Percentiles rank a stretch among this genome's conserved stretches.
Conservation (phyloP, 2,329 filamentous ascomycete genomes). For the Ustulina deusta region DNA sequence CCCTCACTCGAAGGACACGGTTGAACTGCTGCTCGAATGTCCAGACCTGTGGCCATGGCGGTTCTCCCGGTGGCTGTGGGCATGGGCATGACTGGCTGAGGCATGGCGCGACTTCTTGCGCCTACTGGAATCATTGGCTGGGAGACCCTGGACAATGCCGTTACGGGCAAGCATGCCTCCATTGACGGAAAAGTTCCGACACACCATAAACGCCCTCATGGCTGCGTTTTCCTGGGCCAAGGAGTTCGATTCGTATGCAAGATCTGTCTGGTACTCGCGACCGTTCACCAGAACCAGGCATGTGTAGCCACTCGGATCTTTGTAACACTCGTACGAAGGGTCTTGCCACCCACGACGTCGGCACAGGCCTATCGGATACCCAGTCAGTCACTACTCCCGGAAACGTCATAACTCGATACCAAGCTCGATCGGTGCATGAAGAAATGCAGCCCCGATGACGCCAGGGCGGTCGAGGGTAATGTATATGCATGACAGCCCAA, state of each 20-base stretch:
- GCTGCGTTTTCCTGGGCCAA: slow-evolving; percentile 93
- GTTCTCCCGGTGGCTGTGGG: slow-evolving; percentile 59
- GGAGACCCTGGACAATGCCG: slow-evolving; percentile 75
- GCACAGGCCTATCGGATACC: slow-evolving; percentile 79
- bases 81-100: slow-evolving; percentile 56
- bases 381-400: slow-evolving; percentile 50
- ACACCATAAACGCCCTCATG: slow-evolving; percentile 97
- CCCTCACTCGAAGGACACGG: slow-evolving; percentile 67
- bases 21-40: slow-evolving; percentile 73
- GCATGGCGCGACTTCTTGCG: slow-evolving; percentile 65
- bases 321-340: slow-evolving; percentile 87
- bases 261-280: slow-evolving; percentile 93
- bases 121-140: slow-evolving; percentile 65
- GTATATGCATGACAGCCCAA: slow-evolving; percentile 53
- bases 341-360: slow-evolving; percentile 93
- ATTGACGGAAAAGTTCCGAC: slow-evolving; percentile 96
- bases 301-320: slow-evolving; percentile 79
- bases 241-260: slow-evolving; percentile 82
- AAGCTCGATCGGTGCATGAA: slow-evolving; percentile 41
- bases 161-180: slow-evolving; percentile 86
- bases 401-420: slow-evolving; percentile 44
- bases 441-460: slow-evolving; percentile 50
- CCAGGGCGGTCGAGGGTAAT: slow-evolving; percentile 46
- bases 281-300: slow-evolving; percentile 96
- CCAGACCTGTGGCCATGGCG: slow-evolving; percentile 66